These are phyloP conservation scores for Pycnococcus provasolii DNA, from an alignment of 139 green algal species.

Conservation along the genomic window DNA sequence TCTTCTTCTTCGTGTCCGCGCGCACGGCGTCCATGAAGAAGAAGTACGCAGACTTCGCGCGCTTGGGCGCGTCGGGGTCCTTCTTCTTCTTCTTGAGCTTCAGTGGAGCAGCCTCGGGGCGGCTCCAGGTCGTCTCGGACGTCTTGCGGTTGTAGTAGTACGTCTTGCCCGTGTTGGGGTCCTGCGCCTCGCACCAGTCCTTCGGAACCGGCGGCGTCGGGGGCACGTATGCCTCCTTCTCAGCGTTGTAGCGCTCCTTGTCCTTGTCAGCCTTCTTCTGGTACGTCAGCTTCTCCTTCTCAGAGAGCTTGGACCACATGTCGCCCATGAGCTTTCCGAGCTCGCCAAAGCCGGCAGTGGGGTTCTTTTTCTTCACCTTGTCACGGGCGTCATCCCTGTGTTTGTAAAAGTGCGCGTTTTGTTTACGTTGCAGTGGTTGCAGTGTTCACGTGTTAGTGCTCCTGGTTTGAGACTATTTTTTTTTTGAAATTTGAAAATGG, in stretches of 20 bases:
- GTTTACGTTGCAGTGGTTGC: too few relatives aligned
- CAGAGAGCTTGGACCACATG: constrained; percentile 32
- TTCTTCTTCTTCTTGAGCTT: constrained; percentile 35
- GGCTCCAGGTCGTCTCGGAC: not conserved
- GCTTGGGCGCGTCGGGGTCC: constrained; percentile 49
- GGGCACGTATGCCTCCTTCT: not conserved
- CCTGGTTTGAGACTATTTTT: too few relatives aligned
- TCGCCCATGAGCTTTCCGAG: constrained; percentile 43
- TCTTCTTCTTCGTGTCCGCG: constrained; percentile 29
- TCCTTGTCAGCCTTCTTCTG: constrained; percentile 1
- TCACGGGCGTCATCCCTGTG: constrained; percentile 36
- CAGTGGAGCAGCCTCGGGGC: too few relatives aligned
- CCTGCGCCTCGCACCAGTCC: too few relatives aligned
- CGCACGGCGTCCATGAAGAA: constrained; percentile 52
- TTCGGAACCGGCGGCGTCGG: too few relatives aligned
- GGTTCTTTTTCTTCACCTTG: constrained; percentile 32
- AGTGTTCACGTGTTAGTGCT: too few relatives aligned
- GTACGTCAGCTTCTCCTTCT: constrained; percentile 12
- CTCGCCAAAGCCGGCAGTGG: constrained; percentile 34
- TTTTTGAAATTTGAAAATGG: too few relatives aligned
- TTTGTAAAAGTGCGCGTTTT: too few relatives aligned
- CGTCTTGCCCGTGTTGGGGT: not conserved
- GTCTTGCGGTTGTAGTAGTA: not conserved
- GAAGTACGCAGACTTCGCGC: constrained; percentile 52
- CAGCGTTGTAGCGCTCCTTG: constrained; percentile 7